Conservation (phyloP, 257 asterid genomes). For the Solanum dulcamara region DNA sequence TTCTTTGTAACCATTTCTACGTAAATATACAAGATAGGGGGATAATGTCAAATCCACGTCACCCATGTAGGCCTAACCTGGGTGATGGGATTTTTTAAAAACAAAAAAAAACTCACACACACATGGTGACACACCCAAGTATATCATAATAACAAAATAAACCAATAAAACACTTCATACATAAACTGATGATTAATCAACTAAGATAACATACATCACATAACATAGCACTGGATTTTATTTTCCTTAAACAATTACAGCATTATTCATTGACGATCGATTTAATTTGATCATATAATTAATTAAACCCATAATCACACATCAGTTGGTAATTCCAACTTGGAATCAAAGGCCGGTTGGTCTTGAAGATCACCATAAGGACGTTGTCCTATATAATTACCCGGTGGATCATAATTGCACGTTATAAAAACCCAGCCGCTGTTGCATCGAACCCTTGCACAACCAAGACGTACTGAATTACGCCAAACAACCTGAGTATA, state of each 20-base stretch:
- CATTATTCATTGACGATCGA: background rate
- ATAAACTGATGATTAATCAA: background rate
- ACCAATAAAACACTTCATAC: background rate
- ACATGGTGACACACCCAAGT: no score
- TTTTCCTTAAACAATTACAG: background rate
- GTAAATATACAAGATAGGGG: no score
- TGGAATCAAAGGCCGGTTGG: background rate
- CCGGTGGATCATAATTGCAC: slow-evolving; percentile 27
- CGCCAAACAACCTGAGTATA: slow-evolving; percentile 59
- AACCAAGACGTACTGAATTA: slow-evolving; percentile 20
- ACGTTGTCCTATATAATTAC: slow-evolving; percentile 5
- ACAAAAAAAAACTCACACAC: no score
- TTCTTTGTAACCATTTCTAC: no score
- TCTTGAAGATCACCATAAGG: background rate
- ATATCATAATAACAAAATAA: background rate
- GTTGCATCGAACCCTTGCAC: slow-evolving; percentile 31
- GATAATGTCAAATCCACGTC: no score
- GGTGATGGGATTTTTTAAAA: no score
- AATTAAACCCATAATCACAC: background rate
- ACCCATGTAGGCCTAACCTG: no score
- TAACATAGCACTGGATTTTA: background rate
- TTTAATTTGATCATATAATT: background rate
- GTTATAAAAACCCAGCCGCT: slow-evolving; percentile 24
- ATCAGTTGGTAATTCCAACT: background rate
- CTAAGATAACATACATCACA: background rate